Percentiles rank a stretch among this genome's conserved stretches.
Evolutionary conservation across 768 basidiomycete genomes (phyloP).

Genomic region (Amanita polypyramis): DNA sequence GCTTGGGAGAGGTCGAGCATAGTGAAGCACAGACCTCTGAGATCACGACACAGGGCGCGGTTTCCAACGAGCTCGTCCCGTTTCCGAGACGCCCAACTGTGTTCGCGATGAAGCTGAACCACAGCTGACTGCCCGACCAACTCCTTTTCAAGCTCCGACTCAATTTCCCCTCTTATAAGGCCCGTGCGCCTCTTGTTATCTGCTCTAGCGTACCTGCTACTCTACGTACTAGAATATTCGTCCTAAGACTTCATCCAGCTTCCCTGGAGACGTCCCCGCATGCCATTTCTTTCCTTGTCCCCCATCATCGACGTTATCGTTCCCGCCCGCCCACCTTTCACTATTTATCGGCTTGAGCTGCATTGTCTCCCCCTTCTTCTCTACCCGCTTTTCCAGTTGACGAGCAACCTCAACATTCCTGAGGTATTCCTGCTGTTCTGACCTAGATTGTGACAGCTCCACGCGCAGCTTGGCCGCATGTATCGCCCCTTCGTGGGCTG

Average conservation of each 20-base stretch:
- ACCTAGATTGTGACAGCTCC: slow-evolving; percentile 78
- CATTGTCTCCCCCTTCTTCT: slow-evolving; percentile 48
- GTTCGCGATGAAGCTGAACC: slow-evolving; percentile 51
- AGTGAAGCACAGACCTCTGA: slow-evolving; percentile 90
- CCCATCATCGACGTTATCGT: slow-evolving; percentile 6
- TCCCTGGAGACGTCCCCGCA: neutral
- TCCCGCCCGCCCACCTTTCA: slow-evolving; percentile 19
- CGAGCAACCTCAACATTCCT: slow-evolving; percentile 89
- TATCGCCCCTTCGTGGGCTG: slow-evolving; percentile 89
- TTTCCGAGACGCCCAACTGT: slow-evolving; percentile 32
- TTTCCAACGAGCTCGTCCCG: slow-evolving; percentile 33
- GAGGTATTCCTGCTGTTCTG: slow-evolving; percentile 89
- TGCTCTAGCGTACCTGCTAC: neutral
- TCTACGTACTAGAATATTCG: slow-evolving; percentile 38
- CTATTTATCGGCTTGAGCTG: slow-evolving; percentile 25
- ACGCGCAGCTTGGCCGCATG: slow-evolving; percentile 85
- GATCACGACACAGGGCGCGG: slow-evolving; percentile 43
- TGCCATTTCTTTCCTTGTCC: slow-evolving; percentile 23
- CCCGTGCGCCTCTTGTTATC: slow-evolving; percentile 21
- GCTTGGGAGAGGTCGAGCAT: slow-evolving; percentile 76
- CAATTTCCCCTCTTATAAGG: slow-evolving; percentile 16
- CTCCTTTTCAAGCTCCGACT: slow-evolving; percentile 33
- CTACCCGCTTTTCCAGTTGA: slow-evolving; percentile 71
- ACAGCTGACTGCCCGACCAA: slow-evolving; percentile 14
- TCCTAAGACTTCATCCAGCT: slow-evolving; percentile 33